A percentile compares a stretch with the other conserved stretches of the same genome.
Evolutionary conservation across 2,329 filamentous ascomycete species (phyloP).

Genomic region (Lasiodiplodia citricola): DNA sequence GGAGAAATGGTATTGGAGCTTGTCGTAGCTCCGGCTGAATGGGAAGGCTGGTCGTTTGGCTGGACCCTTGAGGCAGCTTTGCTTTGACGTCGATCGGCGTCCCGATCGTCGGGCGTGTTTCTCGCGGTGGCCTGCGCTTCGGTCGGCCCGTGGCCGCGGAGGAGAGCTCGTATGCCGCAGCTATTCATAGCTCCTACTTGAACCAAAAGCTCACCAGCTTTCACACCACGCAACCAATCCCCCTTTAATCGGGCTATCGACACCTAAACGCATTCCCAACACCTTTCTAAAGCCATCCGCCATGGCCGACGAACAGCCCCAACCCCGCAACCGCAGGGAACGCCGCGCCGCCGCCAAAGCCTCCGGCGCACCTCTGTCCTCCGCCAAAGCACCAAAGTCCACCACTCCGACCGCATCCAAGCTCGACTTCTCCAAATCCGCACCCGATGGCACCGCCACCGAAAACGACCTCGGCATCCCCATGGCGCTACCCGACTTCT

Average conservation of each 20-base stretch:
- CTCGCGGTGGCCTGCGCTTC: neutral
- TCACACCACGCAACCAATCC: neutral
- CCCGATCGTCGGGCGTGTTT: slow-evolving; percentile 8
- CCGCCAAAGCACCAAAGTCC: slow-evolving; percentile 27
- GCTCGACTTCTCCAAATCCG: slow-evolving; percentile 48
- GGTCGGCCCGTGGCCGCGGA: neutral
- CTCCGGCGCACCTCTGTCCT: slow-evolving; percentile 31
- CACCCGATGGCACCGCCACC: neutral
- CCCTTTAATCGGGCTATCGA: neutral
- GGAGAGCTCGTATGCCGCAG: neutral
- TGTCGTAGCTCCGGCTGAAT: slow-evolving; percentile 10
- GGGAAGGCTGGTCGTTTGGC: neutral
- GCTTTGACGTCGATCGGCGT: slow-evolving; percentile 4
- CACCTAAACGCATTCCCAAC: neutral
- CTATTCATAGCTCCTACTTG: slow-evolving; percentile 6
- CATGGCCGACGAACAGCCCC: slow-evolving; percentile 9
- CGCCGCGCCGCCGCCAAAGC: slow-evolving; percentile 49
- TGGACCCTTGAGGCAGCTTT: slow-evolving; percentile 17
- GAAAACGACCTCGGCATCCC: slow-evolving; percentile 51
- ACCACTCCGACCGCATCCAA: slow-evolving; percentile 33
- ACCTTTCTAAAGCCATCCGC: neutral
- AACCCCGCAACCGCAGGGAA: slow-evolving; percentile 51
- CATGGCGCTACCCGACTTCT: slow-evolving; percentile 67
- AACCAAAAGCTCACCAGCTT: neutral
- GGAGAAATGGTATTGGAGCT: slow-evolving; percentile 11